Conservation (phyloP, 345 rosid genomes). For the Eutrema yunnanense region DNA sequence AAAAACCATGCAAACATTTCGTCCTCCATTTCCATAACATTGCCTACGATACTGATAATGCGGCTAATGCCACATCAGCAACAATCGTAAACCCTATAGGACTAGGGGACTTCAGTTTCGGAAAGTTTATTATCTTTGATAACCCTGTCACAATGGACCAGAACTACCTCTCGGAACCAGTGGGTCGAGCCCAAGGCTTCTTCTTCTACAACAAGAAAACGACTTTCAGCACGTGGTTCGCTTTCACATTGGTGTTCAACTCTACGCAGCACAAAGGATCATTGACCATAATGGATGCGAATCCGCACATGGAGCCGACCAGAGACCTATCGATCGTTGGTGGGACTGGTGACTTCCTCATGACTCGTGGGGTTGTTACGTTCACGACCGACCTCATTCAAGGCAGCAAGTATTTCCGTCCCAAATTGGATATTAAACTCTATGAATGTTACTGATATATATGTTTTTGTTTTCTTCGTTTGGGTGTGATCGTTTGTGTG, state of each 20-base stretch:
- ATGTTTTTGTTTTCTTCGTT: neutral
- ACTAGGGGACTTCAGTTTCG: conserved; percentile 30
- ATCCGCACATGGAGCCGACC: conserved; percentile 45
- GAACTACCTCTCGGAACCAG: conserved; percentile 31
- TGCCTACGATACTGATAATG: neutral
- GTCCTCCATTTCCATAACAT: neutral
- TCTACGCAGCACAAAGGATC: conserved; percentile 48
- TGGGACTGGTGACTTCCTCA: conserved; percentile 70
- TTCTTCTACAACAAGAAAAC: conserved; percentile 48
- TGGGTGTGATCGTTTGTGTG: neutral
- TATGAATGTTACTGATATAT: conserved; percentile 7
- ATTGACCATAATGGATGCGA: conserved; percentile 46
- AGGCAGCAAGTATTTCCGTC: neutral
- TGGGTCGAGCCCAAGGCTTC: conserved; percentile 53
- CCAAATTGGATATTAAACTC: conserved; percentile 1
- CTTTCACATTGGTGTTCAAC: conserved; percentile 51
- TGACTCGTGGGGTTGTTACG: conserved; percentile 62
- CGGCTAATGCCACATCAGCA: neutral
- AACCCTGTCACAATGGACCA: conserved; percentile 44
- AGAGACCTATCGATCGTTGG: conserved; percentile 59
- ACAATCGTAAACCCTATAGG: neutral
- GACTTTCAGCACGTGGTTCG: conserved; percentile 34
- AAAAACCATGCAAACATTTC: conserved; percentile 2
- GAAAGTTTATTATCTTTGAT: conserved; percentile 44
- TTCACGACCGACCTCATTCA: conserved; percentile 32